These are phyloP conservation scores for Chlorella sorokiniana DNA, from an alignment of 139 green algal species.

Conservation along the genomic window DNA sequence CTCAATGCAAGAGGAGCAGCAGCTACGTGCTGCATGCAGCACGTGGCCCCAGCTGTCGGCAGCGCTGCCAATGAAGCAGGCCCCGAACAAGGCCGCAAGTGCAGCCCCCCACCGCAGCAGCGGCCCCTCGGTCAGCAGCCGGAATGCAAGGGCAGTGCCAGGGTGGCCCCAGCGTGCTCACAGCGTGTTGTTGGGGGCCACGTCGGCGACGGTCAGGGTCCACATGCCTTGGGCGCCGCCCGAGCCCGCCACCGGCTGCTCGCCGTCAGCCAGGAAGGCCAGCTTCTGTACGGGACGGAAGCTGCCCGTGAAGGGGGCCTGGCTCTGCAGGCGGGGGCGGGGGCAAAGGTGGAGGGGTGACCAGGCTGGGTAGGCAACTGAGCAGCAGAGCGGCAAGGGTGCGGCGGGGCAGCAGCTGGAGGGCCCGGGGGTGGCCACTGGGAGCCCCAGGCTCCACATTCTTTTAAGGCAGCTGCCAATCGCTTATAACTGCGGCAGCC, in stretches of 20 bases:
- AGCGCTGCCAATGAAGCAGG: too few relatives aligned
- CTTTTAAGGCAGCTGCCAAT: neutral
- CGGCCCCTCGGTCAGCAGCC: too few relatives aligned
- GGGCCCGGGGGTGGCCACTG: too few relatives aligned
- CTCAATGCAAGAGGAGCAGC: neutral
- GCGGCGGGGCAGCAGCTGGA: neutral
- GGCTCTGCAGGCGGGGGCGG: neutral
- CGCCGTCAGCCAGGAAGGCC: constrained; percentile 22
- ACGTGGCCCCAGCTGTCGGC: too few relatives aligned
- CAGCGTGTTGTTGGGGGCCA: constrained; percentile 39
- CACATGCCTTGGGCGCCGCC: constrained; percentile 39
- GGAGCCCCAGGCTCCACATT: neutral
- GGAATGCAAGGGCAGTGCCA: neutral
- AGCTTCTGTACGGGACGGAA: constrained; percentile 33
- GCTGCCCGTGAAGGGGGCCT: constrained; percentile 26
- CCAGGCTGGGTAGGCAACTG: neutral
- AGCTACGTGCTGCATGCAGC: too few relatives aligned
- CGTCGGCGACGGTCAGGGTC: constrained; percentile 25
- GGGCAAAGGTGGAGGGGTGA: neutral
- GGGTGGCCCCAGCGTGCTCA: neutral
- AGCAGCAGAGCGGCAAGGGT: neutral
- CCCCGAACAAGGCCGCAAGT: too few relatives aligned
- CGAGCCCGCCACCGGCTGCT: neutral
- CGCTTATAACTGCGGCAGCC: neutral
- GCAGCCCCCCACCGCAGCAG: neutral